A percentile compares a stretch with the other conserved stretches of the same genome.
Conservation (phyloP, 257 asterid species). For the Solanum pinnatisectum region DNA sequence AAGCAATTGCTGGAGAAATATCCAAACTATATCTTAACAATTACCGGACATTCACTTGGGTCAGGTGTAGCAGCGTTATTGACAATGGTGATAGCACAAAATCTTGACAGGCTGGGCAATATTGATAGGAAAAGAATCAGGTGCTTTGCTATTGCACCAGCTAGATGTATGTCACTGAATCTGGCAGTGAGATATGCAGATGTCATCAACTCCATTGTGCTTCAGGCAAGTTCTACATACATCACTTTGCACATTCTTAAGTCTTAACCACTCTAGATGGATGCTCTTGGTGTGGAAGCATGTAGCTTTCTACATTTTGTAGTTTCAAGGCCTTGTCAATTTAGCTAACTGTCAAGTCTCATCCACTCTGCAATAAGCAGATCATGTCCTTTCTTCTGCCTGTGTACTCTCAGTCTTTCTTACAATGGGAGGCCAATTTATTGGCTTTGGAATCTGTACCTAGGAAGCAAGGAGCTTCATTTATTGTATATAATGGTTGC, state of each 20-base stretch:
- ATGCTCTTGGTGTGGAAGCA: background rate
- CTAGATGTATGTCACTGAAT: constrained; percentile 83
- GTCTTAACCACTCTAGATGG: background rate
- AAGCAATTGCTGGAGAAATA: constrained; percentile 51
- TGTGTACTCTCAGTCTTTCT: background rate
- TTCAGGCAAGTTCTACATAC: constrained; percentile 50
- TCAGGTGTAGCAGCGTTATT: constrained; percentile 81
- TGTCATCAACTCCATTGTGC: constrained; percentile 73
- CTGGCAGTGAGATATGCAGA: constrained; percentile 84
- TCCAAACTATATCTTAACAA: constrained; percentile 64
- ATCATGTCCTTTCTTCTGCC: background rate
- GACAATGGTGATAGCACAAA: constrained; percentile 55
- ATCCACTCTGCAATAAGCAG: background rate
- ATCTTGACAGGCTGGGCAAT: constrained; percentile 52
- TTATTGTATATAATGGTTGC: background rate
- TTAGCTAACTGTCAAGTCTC: background rate
- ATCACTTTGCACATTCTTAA: background rate
- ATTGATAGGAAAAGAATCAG: constrained; percentile 62
- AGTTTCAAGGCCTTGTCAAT: background rate
- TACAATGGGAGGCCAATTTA: background rate
- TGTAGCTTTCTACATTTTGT: background rate
- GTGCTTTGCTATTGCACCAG: constrained; percentile 87
- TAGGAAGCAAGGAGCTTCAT: background rate
- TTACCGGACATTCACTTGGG: constrained; percentile 77
- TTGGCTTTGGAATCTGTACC: background rate